Evolutionary conservation across 2,329 filamentous ascomycete species (phyloP).

Genomic region (Chaetothyriales sp.): DNA sequence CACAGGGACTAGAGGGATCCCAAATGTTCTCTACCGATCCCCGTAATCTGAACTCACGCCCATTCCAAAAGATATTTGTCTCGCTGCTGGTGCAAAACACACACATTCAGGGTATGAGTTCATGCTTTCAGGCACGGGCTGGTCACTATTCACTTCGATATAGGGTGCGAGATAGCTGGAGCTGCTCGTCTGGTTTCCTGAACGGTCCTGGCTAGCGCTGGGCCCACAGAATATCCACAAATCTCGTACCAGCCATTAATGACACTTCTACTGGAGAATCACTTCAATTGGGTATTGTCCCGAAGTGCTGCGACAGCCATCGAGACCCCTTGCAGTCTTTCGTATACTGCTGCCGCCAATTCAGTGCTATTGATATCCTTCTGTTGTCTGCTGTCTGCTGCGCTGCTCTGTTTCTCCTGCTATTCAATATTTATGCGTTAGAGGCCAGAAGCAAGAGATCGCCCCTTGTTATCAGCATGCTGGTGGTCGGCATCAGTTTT

Average conservation of each 20-base stretch:
- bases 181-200: too few relatives aligned
- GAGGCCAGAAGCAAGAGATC: conserved; percentile 28
- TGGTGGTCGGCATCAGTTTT: conserved; percentile 40
- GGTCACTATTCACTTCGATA: too few relatives aligned
- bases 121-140: too few relatives aligned
- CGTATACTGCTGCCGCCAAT: conserved; percentile 41
- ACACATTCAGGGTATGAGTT: too few relatives aligned
- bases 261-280: conserved; percentile 27
- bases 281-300: conserved; percentile 43
- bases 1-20: too few relatives aligned
- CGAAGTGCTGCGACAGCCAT: conserved; percentile 33
- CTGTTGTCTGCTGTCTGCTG: conserved; percentile 44
- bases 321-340: conserved; percentile 34
- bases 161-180: too few relatives aligned
- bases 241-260: not conserved
- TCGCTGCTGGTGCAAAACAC: too few relatives aligned
- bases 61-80: too few relatives aligned
- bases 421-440: conserved; percentile 42
- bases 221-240: too few relatives aligned
- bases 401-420: conserved; percentile 50
- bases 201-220: too few relatives aligned
- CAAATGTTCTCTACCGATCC: too few relatives aligned
- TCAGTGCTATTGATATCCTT: conserved; percentile 48
- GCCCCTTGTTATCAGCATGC: conserved; percentile 35
- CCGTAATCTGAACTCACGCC: too few relatives aligned